Base-by-base conservation (phyloP, 139 green algal genomes). In the Coelastrella sp. region DNA sequence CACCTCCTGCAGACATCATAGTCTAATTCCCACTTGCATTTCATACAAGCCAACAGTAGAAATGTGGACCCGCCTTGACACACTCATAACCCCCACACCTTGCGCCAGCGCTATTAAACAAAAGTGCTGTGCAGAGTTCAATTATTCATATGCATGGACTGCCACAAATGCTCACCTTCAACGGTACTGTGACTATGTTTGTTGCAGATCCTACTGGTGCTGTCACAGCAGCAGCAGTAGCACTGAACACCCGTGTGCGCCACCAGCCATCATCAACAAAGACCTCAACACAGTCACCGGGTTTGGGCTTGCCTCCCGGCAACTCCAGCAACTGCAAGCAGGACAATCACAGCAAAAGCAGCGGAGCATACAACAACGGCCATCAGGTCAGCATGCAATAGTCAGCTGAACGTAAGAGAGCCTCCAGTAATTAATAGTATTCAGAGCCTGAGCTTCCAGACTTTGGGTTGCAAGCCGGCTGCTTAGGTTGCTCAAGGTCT, bases 181-280 rank as follows among this genome's bases (percentile, higher is more conserved):
- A n/a, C 0, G 54, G n/a, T 13, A 84, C 73, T 32, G 73, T 64
- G 23, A 83, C 85, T 16, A 74, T 66, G 71, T 74, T 81, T 16
- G 68, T 47, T 20, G 73, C n/a, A 4, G 13, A 23, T 4, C 19
- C 58, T 7, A 90, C 23, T 19, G 76, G 59, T 54, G 58, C 86
- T 0, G 61, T 90, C 22, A 85, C 20, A 16, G 73, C n/a, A 56
- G 64, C 76, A 68, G 76, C 75, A 71, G 73, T 83, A 8, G 56
- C 76, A 57, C 75, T 68, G 14, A 73, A 8, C 0, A 86, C 75
- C 0, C 32, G 32, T 47, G 75, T 80, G 47, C 65, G 56, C 93
- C 92, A 94, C 92, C 92, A 94, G 71, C 86, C 92, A 10, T 86
- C 90, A 59, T 94, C 87, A 19, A 89, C 60, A 59, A 88, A 87